Percentiles rank a stretch among this genome's conserved stretches.
Conservation (phyloP, 257 asterid genomes). For the Primulina huaijiensis region DNA sequence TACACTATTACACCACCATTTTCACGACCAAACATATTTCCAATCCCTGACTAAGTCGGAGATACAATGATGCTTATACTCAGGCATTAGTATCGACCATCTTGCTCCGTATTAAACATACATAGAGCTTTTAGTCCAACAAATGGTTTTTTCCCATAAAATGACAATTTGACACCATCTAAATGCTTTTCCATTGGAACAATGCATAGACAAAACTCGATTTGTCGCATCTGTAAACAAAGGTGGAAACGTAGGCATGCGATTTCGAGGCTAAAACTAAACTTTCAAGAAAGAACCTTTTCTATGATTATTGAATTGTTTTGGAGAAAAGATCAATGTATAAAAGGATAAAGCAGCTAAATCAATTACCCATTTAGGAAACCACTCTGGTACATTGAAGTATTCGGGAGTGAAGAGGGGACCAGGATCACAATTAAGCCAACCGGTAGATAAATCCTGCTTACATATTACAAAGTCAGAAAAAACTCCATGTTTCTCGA, state of each 20-base stretch:
- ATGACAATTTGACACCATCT: neutral
- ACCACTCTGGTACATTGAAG: neutral
- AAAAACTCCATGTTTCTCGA: neutral
- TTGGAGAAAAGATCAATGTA: neutral
- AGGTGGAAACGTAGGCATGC: neutral
- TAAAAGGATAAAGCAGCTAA: neutral
- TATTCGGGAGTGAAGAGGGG: neutral
- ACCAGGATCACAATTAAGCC: slow-evolving; percentile 10
- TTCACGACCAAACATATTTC: too few relatives aligned
- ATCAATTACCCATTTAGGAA: neutral
- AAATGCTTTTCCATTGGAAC: neutral
- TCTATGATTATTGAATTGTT: slow-evolving; percentile 2
- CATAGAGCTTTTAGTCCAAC: neutral
- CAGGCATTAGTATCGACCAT: too few relatives aligned
- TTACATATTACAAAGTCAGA: neutral
- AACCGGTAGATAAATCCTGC: slow-evolving; percentile 10
- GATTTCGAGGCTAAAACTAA: neutral
- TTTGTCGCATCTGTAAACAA: neutral
- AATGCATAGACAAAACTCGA: neutral
- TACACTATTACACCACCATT: too few relatives aligned
- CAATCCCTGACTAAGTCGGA: too few relatives aligned
- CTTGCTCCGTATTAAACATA: neutral
- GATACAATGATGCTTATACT: too few relatives aligned
- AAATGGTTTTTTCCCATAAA: neutral
- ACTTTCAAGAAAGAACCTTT: neutral